Evolutionary conservation across 1,284 basidiomycete species (phyloP).

Genomic region (Pseudomicrostroma phylloplanum): DNA sequence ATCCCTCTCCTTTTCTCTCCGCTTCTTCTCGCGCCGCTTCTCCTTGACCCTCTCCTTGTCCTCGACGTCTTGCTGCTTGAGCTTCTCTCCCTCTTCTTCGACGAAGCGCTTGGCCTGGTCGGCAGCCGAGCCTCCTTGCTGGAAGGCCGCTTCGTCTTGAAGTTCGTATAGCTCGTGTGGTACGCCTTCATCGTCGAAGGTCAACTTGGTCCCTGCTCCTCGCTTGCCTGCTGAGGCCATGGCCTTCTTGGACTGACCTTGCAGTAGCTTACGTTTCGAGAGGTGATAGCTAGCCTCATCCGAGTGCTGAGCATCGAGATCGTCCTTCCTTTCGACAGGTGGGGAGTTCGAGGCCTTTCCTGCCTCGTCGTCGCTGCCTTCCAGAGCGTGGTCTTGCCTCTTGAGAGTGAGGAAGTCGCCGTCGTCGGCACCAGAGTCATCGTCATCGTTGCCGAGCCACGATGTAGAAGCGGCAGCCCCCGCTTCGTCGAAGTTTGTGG

Average conservation of each 20-base stretch:
- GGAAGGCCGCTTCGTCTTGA: slow-evolving; percentile 65
- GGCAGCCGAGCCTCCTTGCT: slow-evolving; percentile 65
- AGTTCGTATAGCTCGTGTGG: slow-evolving; percentile 61
- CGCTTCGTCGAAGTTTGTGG: slow-evolving; percentile 12
- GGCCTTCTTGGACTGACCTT: slow-evolving; percentile 73
- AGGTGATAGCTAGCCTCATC: slow-evolving; percentile 51
- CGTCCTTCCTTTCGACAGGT: neutral
- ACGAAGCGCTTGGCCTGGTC: slow-evolving; percentile 67
- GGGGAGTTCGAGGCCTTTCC: slow-evolving; percentile 16
- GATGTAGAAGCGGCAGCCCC: slow-evolving; percentile 16
- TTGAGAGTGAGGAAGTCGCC: slow-evolving; percentile 90
- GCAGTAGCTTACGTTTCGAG: slow-evolving; percentile 63
- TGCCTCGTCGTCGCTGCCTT: slow-evolving; percentile 25
- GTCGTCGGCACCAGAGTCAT: slow-evolving; percentile 51
- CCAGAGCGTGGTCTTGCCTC: slow-evolving; percentile 75
- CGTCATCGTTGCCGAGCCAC: slow-evolving; percentile 19
- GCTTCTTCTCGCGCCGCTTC: slow-evolving; percentile 53
- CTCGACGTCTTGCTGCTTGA: slow-evolving; percentile 62
- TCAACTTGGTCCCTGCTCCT: slow-evolving; percentile 68
- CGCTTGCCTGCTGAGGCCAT: slow-evolving; percentile 71
- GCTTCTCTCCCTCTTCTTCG: slow-evolving; percentile 74
- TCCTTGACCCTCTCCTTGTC: slow-evolving; percentile 46
- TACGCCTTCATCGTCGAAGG: slow-evolving; percentile 65
- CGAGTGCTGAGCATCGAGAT: slow-evolving; percentile 38
- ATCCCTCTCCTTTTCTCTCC: slow-evolving; percentile 69